Evolutionary conservation across 2,329 filamentous ascomycete species (phyloP).

Genomic region (Colletotrichum cuscutae): DNA sequence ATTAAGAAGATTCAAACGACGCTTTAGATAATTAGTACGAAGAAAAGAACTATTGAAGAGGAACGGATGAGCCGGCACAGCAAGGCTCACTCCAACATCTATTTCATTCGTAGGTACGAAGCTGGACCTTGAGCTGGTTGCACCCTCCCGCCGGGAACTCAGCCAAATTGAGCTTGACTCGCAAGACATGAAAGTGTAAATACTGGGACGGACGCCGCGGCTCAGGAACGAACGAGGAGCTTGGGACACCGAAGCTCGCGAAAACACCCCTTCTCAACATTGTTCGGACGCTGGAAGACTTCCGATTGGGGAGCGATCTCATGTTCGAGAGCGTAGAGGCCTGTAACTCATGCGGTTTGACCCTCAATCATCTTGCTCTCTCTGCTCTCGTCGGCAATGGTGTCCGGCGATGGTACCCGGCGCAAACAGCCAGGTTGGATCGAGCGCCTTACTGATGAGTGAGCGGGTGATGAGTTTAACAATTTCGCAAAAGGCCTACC

Average conservation of each 20-base stretch:
- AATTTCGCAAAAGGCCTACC: background rate
- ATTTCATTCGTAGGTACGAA: background rate
- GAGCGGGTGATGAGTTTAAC: background rate
- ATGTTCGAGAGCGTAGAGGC: background rate
- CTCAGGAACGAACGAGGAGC: background rate
- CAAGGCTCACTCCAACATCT: background rate
- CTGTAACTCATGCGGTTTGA: background rate
- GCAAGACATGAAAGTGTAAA: background rate
- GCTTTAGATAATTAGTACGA: background rate
- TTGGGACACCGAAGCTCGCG: background rate
- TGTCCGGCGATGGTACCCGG: too few relatives aligned
- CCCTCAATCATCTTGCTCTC: background rate
- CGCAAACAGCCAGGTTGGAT: too few relatives aligned
- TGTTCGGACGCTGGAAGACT: slow-evolving; percentile 21
- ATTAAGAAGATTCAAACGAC: background rate
- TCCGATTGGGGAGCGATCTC: slow-evolving; percentile 8
- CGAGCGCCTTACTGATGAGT: background rate
- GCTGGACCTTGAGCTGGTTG: background rate
- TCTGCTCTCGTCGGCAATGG: too few relatives aligned
- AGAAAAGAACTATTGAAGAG: background rate
- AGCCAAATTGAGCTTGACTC: background rate
- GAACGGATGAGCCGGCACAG: background rate
- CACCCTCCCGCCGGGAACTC: background rate
- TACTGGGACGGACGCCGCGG: background rate
- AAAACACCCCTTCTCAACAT: background rate